Base-by-base conservation (phyloP, 768 basidiomycete genomes). In the Sistotremastrum niveocremeum region DNA sequence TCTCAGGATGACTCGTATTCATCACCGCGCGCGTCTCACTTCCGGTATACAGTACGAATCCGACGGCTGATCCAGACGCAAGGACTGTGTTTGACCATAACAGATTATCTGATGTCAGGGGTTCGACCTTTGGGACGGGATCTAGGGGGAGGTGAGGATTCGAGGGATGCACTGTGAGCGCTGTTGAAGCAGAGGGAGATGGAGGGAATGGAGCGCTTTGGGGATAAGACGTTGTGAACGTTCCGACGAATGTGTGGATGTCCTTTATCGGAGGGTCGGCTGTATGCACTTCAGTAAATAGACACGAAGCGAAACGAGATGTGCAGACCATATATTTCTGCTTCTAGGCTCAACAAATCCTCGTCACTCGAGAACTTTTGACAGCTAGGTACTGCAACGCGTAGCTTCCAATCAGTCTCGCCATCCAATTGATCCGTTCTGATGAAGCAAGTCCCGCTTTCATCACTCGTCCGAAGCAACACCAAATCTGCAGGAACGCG, bases 351-450 rank as follows among this genome's bases (percentile, higher is more conserved):
- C 46, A 81, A 61, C 2, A 84, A 55, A 6, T 70, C 69, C 30
- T 58, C 60, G 41, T 81, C 77, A 50, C 56, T 54, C 8, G 61
- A 64, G 44, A 91, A 60, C 53, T 80, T 81, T 66, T 95, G 91
- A 39, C 81, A 84, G 29, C 81, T 73, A 2, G 83, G 75, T 1
- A 94, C 81, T 2, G 94, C 91, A 2, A 95, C 85, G 4, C 87
- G 77, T 42, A 97, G 68, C 61, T 99, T 99, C 95, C 95, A 98
- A 56, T 99, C 95, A 3, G 95, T 99, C 64, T 99, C 95, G 38
- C 95, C 95, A 52, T 99, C 95, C 31, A 99, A 71, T 58, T 98
- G 95, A 63, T 99, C 95, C 2, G 94, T 99, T 7, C 95, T 76
- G 50, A 99, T 88, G 62, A 98, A 99, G 60, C 94, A 97, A 2